Conservation (phyloP, 208 protist species). For the Angomonas desouzai region DNA sequence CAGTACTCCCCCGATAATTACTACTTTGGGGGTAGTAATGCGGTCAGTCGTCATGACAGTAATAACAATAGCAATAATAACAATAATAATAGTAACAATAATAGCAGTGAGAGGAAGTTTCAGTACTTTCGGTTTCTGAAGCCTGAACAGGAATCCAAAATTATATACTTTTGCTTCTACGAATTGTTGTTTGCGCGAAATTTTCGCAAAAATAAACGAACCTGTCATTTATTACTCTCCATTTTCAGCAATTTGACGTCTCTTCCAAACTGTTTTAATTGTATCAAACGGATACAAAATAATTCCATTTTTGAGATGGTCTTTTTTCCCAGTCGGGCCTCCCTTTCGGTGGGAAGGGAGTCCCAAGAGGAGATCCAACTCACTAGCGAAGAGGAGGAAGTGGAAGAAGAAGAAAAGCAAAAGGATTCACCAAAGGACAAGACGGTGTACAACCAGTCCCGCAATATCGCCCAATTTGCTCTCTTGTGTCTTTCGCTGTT, state of each 20-base stretch:
- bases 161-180: constrained; percentile 2
- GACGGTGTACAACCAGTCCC: neutral
- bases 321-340: neutral
- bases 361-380: neutral
- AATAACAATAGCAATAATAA: neutral
- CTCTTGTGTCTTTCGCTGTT: constrained; percentile 1
- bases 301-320: neutral
- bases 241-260: neutral
- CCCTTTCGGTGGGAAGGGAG: neutral
- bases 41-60: neutral
- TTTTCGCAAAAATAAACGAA: neutral
- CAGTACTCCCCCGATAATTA: neutral
- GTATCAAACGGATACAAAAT: neutral
- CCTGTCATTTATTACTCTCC: neutral
- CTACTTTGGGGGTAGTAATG: neutral
- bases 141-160: constrained; percentile 1
- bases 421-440: too few relatives aligned
- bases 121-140: constrained; percentile 7
- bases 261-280: neutral
- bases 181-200: neutral
- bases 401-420: too few relatives aligned
- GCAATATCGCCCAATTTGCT: neutral
- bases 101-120: neutral
- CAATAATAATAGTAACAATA: neutral
- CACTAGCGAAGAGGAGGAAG: neutral